Base-by-base conservation (phyloP, 805 yeast species). In the Hyphopichia homilentoma region DNA sequence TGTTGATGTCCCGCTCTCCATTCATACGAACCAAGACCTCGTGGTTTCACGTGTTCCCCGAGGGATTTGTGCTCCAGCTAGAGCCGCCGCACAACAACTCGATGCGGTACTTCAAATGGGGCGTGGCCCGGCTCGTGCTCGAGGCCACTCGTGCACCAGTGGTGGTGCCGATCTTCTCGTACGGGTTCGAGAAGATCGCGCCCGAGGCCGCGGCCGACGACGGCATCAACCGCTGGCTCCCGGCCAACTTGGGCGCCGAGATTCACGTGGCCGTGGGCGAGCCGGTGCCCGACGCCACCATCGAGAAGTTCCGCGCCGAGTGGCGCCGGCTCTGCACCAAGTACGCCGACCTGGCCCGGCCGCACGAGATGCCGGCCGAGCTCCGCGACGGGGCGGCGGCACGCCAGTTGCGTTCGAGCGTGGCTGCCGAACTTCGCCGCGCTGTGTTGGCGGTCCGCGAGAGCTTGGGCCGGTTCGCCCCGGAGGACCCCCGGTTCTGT, bases 51-150 rank as follows among this genome's bases (percentile, higher is more conserved):
- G 77, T 88, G 4, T 90, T 86, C 57, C 98, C 98, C 0, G 98
- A 90, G 56, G 96, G 95, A 0, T 86, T 81, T 54, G 97, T 90
- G 4, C 73, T 90, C 33, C 98, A 93, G 55, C 55, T 85, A 30
- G 72, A 79, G 39, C 79, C 81, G 21, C 96, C 96, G 0, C 79
- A 77, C 52, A 68, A 73, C 30, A 84, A 86, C 44, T 87, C 97
- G 3, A 85, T 93, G 93, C 68, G 96, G 41, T 90, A 85, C 58
- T 90, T 93, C 68, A 82, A 85, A 52, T 90, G 97, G 97, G 98
- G 98, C 0, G 79, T 88, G 1, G 76, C 95, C 2, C 70, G 98
- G 44, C 53, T 89, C 44, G 70, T 93, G 4, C 59, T 93, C 34
- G 98, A 90, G 55, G 68, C 94, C 7, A 79, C 90, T 0, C 73